Percentiles rank a stretch among this genome's conserved stretches.
Evolutionary conservation across 1,139 yeast genomes (phyloP).

Genomic region (Candida sojae): DNA sequence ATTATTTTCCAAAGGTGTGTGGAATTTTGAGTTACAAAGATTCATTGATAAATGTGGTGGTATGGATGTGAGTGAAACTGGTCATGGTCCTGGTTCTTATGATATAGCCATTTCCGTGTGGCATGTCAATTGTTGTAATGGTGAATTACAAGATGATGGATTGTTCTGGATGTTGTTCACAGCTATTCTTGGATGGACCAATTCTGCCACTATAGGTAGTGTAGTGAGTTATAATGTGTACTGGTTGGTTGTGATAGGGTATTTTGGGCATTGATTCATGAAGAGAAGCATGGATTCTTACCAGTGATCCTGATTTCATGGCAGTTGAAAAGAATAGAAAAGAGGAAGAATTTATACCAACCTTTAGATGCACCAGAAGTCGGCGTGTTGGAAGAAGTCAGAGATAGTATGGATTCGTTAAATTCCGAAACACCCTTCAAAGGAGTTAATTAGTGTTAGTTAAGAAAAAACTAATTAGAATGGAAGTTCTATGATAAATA

Average conservation of each 20-base stretch:
- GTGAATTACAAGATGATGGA: slow-evolving; percentile 46
- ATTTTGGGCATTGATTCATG: slow-evolving; percentile 29
- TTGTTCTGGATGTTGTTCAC: slow-evolving; percentile 47
- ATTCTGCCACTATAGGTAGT: slow-evolving; percentile 51
- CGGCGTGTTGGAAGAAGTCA: slow-evolving; percentile 8
- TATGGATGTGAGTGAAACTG: slow-evolving; percentile 48
- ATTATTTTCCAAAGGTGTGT: slow-evolving; percentile 46
- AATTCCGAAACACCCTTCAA: slow-evolving; percentile 30
- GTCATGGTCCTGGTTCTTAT: slow-evolving; percentile 50
- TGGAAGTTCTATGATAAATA: no score
- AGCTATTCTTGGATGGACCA: slow-evolving; percentile 51
- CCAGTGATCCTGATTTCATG: slow-evolving; percentile 52
- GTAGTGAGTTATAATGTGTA: slow-evolving; percentile 38
- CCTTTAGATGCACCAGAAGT: slow-evolving; percentile 13
- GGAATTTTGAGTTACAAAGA: slow-evolving; percentile 46
- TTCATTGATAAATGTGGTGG: slow-evolving; percentile 46
- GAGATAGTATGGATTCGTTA: slow-evolving; percentile 28
- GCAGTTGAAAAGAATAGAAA: slow-evolving; percentile 54
- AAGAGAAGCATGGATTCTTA: slow-evolving; percentile 33
- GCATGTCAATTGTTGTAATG: slow-evolving; percentile 53
- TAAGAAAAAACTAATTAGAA: no score
- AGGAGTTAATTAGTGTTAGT: not conserved
- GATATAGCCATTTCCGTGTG: slow-evolving; percentile 26
- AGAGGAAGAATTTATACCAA: slow-evolving; percentile 29
- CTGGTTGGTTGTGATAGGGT: slow-evolving; percentile 34